phyloP scores from a whole-genome alignment of 805 yeast species.

The Candida sithepensis region DNA sequence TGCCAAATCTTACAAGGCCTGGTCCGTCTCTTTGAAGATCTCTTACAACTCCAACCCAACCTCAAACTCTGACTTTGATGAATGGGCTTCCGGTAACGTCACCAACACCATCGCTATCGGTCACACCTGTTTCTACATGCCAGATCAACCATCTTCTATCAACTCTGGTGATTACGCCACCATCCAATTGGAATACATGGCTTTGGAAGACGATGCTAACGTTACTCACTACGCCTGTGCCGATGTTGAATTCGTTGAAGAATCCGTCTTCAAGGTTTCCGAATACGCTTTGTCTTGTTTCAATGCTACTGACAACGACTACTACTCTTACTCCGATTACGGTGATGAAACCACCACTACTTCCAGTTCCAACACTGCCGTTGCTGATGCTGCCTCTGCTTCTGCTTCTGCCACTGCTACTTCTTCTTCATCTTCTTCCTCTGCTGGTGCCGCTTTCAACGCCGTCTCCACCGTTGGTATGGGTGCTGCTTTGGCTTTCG shows the following conservation, averaged over 20 bases:
- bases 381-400: slow-evolving; percentile 10
- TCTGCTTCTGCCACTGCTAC: slow-evolving; percentile 12
- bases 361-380: slow-evolving; percentile 8
- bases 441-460: slow-evolving; percentile 4
- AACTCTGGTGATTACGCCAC: slow-evolving; percentile 40
- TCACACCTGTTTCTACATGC: slow-evolving; percentile 44
- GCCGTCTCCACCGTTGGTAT: slow-evolving; percentile 4
- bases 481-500: slow-evolving; percentile 4
- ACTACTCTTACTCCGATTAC: slow-evolving; percentile 30
- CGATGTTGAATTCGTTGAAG: slow-evolving; percentile 41
- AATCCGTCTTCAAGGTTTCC: slow-evolving; percentile 34
- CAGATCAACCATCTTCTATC: slow-evolving; percentile 37
- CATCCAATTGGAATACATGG: slow-evolving; percentile 43
- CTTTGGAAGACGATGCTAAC: slow-evolving; percentile 36
- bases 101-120: slow-evolving; percentile 39
- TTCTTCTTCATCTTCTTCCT: slow-evolving; percentile 11
- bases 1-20: slow-evolving; percentile 38
- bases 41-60: slow-evolving; percentile 39
- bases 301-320: slow-evolving; percentile 38
- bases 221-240: slow-evolving; percentile 45
- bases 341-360: slow-evolving; percentile 24
- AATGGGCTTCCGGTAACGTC: slow-evolving; percentile 37
- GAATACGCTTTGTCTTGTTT: slow-evolving; percentile 36
- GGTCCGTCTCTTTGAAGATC: slow-evolving; percentile 38
- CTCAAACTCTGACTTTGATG: slow-evolving; percentile 37